These are phyloP conservation scores for Solanum gandarillasii DNA, from an alignment of 257 asterid species.

Conservation along the genomic window DNA sequence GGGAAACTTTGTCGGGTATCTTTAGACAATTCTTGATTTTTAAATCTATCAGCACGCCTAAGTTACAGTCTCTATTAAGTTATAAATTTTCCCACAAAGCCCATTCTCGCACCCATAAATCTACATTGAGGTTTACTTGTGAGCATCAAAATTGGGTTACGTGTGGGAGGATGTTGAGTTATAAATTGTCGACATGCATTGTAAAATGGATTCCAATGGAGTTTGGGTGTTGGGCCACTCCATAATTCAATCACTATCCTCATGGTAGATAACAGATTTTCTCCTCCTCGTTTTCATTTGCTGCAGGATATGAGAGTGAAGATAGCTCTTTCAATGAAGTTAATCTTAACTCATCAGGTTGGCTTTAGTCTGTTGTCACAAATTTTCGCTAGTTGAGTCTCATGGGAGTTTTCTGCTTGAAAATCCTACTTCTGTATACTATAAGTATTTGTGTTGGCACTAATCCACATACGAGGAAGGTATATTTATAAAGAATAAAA, in stretches of 20 bases:
- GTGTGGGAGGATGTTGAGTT: neutral
- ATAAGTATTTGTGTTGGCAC: neutral
- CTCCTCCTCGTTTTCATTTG: neutral
- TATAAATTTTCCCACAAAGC: neutral
- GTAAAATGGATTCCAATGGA: neutral
- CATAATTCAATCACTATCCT: neutral
- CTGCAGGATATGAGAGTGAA: slow-evolving; percentile 87
- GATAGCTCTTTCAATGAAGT: slow-evolving; percentile 74
- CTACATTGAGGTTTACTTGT: neutral
- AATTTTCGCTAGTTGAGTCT: neutral
- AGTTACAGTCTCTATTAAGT: neutral
- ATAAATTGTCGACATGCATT: neutral
- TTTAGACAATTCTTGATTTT: neutral
- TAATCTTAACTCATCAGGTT: slow-evolving; percentile 84
- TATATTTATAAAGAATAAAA: neutral
- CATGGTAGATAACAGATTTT: neutral
- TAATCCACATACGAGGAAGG: neutral
- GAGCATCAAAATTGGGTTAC: neutral
- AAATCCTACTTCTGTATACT: neutral
- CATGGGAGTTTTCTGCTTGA: neutral
- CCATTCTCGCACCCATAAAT: neutral
- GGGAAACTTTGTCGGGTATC: neutral
- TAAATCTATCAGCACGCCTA: neutral
- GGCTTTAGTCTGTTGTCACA: neutral
- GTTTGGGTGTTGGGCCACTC: neutral